Conservation (phyloP, 768 basidiomycete species). For the Rhizopogon vinicolor region DNA sequence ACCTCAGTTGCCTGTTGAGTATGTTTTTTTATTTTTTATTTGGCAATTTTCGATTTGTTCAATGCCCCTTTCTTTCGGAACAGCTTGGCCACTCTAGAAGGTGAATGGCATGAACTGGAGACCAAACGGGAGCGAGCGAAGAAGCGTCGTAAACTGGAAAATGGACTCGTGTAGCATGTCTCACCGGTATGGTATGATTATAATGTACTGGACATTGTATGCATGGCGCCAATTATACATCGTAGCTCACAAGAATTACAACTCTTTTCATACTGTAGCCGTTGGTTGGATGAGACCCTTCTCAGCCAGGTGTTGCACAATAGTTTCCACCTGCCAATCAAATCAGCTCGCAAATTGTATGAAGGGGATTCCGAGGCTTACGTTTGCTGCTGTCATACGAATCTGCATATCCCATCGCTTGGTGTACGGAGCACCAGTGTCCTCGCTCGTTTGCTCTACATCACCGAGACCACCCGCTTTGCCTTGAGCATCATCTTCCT, state of each 20-base stretch:
- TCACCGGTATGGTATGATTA: constrained; percentile 11
- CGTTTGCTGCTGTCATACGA: constrained; percentile 81
- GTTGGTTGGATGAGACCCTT: constrained; percentile 54
- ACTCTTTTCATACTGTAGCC: constrained; percentile 15
- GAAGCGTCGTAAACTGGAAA: constrained; percentile 67
- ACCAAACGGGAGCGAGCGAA: constrained; percentile 88
- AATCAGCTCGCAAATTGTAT: constrained; percentile 1
- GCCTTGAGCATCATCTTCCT: constrained; percentile 90
- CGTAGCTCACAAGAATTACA: constrained; percentile 8
- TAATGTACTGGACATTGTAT: constrained; percentile 23
- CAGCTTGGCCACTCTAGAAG: constrained; percentile 77
- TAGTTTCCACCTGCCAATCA: constrained; percentile 64
- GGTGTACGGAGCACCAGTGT: constrained; percentile 85
- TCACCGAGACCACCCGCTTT: constrained; percentile 94
- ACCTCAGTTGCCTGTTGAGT: constrained; percentile 77
- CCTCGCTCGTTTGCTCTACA: constrained; percentile 77
- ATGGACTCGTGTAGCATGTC: constrained; percentile 18
- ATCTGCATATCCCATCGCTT: constrained; percentile 97
- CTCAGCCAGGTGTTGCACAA: constrained; percentile 77
- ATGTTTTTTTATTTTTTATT: constrained; percentile 23
- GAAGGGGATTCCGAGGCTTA: constrained; percentile 30
- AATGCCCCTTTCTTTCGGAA: constrained; percentile 1
- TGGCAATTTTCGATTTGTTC: neutral
- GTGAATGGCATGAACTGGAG: constrained; percentile 98
- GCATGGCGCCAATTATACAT: constrained; percentile 8